phyloP scores from a whole-genome alignment of 2,329 filamentous ascomycete genomes.

The Ilyonectria mors-panacis region DNA sequence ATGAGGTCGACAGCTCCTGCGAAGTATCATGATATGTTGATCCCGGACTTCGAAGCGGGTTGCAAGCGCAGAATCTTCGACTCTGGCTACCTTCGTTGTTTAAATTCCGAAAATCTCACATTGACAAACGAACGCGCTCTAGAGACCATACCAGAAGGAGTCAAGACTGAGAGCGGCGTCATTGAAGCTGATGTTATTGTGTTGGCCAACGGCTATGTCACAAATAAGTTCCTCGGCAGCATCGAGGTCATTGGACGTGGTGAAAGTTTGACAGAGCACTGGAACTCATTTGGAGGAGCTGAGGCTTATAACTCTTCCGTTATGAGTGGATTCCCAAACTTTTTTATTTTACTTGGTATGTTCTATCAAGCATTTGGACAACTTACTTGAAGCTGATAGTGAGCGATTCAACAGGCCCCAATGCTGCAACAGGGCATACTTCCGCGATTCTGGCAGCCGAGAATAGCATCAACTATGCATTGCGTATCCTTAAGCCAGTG shows the following conservation, averaged over 20 bases:
- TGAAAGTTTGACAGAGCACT: slow-evolving; percentile 68
- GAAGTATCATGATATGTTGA: slow-evolving; percentile 73
- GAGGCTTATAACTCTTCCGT: slow-evolving; percentile 73
- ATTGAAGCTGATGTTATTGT: slow-evolving; percentile 72
- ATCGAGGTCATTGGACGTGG: slow-evolving; percentile 66
- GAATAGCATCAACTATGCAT: slow-evolving; percentile 72
- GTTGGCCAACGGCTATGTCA: slow-evolving; percentile 73
- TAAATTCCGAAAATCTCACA: slow-evolving; percentile 64
- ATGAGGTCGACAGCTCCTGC: slow-evolving; percentile 64
- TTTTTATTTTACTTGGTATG: slow-evolving; percentile 72
- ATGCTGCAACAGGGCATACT: slow-evolving; percentile 73
- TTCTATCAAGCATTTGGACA: background rate
- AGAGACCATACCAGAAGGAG: slow-evolving; percentile 60
- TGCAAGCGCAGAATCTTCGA: slow-evolving; percentile 77
- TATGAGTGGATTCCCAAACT: slow-evolving; percentile 75
- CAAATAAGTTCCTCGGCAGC: slow-evolving; percentile 67
- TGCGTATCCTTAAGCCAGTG: slow-evolving; percentile 70
- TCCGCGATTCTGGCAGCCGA: slow-evolving; percentile 73
- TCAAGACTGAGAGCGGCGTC: slow-evolving; percentile 57
- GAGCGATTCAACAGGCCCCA: slow-evolving; percentile 62
- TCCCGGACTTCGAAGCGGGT: slow-evolving; percentile 73
- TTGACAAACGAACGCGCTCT: slow-evolving; percentile 64
- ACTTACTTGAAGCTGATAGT: background rate
- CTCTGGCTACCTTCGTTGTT: slow-evolving; percentile 65
- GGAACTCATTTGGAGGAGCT: slow-evolving; percentile 71